Evolutionary conservation across 257 asterid species (phyloP), one percentile per base, ranked within the genome.

Genomic region (Striga asiatica): DNA sequence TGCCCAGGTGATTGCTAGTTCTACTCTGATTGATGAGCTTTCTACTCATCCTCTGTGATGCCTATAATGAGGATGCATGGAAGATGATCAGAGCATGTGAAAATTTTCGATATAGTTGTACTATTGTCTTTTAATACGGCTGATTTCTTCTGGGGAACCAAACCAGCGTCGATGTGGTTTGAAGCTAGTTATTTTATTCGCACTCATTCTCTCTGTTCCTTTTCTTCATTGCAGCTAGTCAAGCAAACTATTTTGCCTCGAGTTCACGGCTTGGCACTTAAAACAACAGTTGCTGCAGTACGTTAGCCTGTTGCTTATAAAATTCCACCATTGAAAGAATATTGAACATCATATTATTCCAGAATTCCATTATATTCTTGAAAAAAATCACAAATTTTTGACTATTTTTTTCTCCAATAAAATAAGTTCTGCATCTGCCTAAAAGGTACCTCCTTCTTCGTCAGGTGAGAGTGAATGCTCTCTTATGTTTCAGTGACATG

Each of bases 281-380:
- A 78, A 79, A 92, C 99, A 56, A 92, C 99, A 28, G 97, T 92
- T 67, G 99, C 99, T 55, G 99, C 94, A 60, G 99, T 92, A 88
- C 5, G 94, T 80, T 39, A 47, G 58, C 66, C 45, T 59, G 45
- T 47, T 76, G 46, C 23, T 58, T 62, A 28, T 23, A 29, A 18
- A 17, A 19, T 71, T 45, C 62, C 51, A 32, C 42, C 43, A 42
- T 22, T 37, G 16, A 23, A 23, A 50, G 54, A 21, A 45, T 75
- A 20, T 20, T 9, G 17, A 38, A 50, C 48, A 58, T 29, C 5
- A 34, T 64, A 19, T 55, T 45, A 17, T 50, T 60, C n/a, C n/a
- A n/a, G n/a, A n/a, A n/a, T n/a, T n/a, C n/a, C n/a, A n/a, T n/a
- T n/a, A n/a, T n/a, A n/a, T n/a, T n/a, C n/a, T n/a, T n/a, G n/a